phyloP scores from a whole-genome alignment of 139 green algal genomes.

The Closterium sp. region DNA sequence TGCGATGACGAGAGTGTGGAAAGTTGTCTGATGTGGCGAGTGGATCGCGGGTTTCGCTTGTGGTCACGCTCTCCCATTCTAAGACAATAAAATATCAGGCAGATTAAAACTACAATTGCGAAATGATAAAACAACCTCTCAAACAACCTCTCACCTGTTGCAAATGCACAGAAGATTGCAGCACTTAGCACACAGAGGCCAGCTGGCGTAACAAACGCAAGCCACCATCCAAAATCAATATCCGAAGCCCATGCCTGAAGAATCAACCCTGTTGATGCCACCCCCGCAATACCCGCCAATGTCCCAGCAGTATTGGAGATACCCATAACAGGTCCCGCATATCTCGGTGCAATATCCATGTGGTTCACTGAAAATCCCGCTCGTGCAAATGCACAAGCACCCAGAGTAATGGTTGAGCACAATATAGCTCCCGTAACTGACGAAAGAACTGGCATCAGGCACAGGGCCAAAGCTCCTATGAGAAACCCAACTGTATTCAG shows the following conservation, averaged over 20 bases:
- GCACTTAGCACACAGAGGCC: conserved; percentile 63
- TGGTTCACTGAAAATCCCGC: conserved; percentile 86
- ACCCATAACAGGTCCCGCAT: conserved; percentile 92
- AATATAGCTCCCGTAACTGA: conserved; percentile 44
- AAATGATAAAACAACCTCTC: too few relatives aligned
- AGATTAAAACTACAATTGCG: too few relatives aligned
- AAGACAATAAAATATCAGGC: too few relatives aligned
- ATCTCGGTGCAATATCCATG: conserved; percentile 91
- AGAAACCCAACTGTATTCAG: conserved; percentile 78
- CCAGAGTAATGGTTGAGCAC: conserved; percentile 58
- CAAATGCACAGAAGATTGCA: conserved; percentile 73
- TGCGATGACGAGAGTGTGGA: too few relatives aligned
- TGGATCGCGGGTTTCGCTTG: too few relatives aligned
- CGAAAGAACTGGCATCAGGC: conserved; percentile 41
- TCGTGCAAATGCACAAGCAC: conserved; percentile 65
- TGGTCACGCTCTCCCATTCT: too few relatives aligned
- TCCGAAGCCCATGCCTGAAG: conserved; percentile 52
- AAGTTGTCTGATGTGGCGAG: too few relatives aligned
- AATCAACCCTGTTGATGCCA: conserved; percentile 81
- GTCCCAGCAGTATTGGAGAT: conserved; percentile 85
- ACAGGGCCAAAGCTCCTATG: conserved; percentile 11
- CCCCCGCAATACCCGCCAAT: conserved; percentile 81
- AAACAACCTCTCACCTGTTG: conserved; percentile 62
- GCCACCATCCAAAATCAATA: not conserved
- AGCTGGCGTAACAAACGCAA: conserved; percentile 63